These are phyloP conservation scores for Lagenaria siceraria DNA, from an alignment of 306 rosid species.

Conservation along the genomic window DNA sequence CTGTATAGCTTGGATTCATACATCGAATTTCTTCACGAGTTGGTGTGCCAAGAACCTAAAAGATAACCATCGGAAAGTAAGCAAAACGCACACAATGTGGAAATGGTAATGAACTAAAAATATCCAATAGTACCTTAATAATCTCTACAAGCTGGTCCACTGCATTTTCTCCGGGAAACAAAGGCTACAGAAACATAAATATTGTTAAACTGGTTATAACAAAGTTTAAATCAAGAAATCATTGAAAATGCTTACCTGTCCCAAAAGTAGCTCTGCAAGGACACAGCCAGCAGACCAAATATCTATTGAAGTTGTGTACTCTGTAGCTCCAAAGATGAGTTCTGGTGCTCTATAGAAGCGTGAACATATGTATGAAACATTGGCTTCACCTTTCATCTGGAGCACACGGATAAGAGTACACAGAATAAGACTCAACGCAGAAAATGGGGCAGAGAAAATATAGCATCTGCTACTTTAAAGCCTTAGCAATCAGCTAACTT, in stretches of 20 bases:
- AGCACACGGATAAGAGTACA: constrained; percentile 2
- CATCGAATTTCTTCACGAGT: constrained; percentile 98
- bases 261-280: constrained; percentile 95
- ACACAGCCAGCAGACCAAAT: constrained; percentile 99
- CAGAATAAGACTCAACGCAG: constrained; percentile 7
- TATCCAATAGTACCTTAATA: constrained; percentile 45
- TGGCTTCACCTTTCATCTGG: constrained; percentile 87
- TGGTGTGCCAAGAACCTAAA: constrained; percentile 96
- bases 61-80: constrained; percentile 2
- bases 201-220: not conserved
- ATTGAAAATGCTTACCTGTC: constrained; percentile 50
- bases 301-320: constrained; percentile 89
- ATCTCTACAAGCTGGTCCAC: constrained; percentile 98
- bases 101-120: not conserved
- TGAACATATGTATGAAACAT: constrained; percentile 89
- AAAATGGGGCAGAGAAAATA: not conserved
- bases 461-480: not conserved
- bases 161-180: constrained; percentile 93
- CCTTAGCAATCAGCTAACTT: not conserved
- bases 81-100: not conserved
- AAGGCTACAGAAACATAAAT: constrained; percentile 42
- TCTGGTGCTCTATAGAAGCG: constrained; percentile 97
- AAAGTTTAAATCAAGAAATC: not conserved
- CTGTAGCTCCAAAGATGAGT: constrained; percentile 93
- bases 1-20: constrained; percentile 93